Conservation (phyloP, 1,284 basidiomycete genomes). For the Stygiomarasmius scandens region DNA sequence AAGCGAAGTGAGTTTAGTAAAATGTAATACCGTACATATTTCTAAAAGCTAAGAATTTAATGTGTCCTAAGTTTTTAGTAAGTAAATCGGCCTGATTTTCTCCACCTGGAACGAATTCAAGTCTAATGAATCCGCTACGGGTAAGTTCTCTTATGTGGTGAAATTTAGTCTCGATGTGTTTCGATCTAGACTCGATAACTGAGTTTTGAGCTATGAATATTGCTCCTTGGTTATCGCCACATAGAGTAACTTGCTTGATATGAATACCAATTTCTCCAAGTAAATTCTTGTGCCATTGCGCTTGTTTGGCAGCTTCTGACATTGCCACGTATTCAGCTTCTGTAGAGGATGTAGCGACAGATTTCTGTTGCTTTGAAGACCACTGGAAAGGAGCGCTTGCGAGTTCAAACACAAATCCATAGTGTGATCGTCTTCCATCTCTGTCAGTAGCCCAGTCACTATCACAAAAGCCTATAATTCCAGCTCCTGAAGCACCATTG, state of each 20-base stretch:
- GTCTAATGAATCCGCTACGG: constrained; percentile 15
- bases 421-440: constrained; percentile 19
- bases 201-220: constrained; percentile 35
- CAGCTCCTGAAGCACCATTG: constrained; percentile 13
- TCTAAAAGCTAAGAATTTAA: constrained; percentile 1
- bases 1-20: no score
- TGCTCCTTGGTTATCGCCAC: constrained; percentile 42
- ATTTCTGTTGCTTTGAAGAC: constrained; percentile 28
- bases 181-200: constrained; percentile 29
- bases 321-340: constrained; percentile 38
- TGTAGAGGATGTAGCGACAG: constrained; percentile 30
- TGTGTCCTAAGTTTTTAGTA: constrained; percentile 23
- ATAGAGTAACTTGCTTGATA: no score
- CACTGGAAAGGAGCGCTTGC: constrained; percentile 24
- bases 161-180: constrained; percentile 44
- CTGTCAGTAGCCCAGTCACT: constrained; percentile 30
- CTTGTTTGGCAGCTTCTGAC: constrained; percentile 24
- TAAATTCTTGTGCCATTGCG: background rate
- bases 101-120: constrained; percentile 18
- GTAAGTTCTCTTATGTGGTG: constrained; percentile 39
- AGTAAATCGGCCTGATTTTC: constrained; percentile 31
- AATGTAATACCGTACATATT: no score
- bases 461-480: constrained; percentile 21
- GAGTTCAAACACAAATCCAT: constrained; percentile 26
- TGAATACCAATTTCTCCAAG: no score